Base-by-base conservation (phyloP, 2,329 filamentous ascomycete species). In the Trichoderma semiorbis region DNA sequence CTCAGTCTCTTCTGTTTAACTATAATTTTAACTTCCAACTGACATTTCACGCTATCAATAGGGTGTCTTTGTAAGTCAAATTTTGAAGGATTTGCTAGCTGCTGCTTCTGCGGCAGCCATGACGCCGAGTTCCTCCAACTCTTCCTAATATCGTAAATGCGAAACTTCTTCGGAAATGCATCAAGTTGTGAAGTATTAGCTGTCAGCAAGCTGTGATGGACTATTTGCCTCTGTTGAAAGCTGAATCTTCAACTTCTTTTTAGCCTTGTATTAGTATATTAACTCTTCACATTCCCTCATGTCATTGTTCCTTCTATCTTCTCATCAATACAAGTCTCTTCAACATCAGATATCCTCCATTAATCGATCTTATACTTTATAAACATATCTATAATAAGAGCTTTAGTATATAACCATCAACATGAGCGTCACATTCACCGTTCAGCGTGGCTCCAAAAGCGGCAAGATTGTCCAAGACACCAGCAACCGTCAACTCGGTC, bases 391-490 rank as follows among this genome's bases (percentile, higher is more conserved):
- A 32, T 32, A 32, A 32, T 1, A 32, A 11, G 3, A 10, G 8
- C 1, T 32, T 32, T 8, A 32, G 30, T 32, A 11, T 32, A 32
- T 32, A 32, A 11, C 10, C 3, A 21, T 16, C 36, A 60, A 11
- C n/a, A 69, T 69, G 66, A 50, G 26, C 5, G 36, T 61, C n/a
- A 61, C 66, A 10, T 69, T 69, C 36, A 69, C 53, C 7, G 55
- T 69, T 7, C 66, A 69, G n/a, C 66, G 66, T n/a, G 66, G 66
- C 1, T 69, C 66, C 8, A 24, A 47, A 26, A 69, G 53, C 30
- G 66, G 66, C 8, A 50, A 50, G 26, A 21, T 69, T 34, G 55
- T 61, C 1, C 34, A 69, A 34, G 66, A 47, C 34, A 69, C 36
- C 11, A 34, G 55, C 21, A 21, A 50, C 24, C 66, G 66, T 28